Evolutionary conservation across 352 stramenopile species (phyloP).

Genomic region (Globisporangium lucens): DNA sequence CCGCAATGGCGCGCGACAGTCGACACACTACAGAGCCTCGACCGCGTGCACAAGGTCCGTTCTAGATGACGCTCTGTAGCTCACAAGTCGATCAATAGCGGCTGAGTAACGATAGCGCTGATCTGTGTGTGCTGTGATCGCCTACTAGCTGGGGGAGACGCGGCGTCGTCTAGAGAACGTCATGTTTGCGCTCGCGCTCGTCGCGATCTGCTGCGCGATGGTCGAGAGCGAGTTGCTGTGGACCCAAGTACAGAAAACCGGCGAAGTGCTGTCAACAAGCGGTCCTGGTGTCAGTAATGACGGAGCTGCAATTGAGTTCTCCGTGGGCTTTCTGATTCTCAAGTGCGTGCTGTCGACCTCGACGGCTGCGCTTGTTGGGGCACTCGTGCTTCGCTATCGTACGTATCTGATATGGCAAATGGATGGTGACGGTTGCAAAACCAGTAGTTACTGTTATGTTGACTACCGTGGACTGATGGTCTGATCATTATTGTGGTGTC

Average conservation of each 20-base stretch:
- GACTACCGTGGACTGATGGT: not conserved
- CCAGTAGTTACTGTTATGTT: not conserved
- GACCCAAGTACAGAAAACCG: constrained; percentile 24
- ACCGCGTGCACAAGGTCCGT: constrained; percentile 30
- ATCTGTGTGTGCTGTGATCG: not conserved
- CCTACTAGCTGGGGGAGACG: constrained; percentile 17
- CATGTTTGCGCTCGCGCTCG: constrained; percentile 38
- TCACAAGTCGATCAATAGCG: not conserved
- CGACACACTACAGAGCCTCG: constrained; percentile 33
- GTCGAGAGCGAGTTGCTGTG: constrained; percentile 55
- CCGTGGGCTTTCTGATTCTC: constrained; percentile 26
- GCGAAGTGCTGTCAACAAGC: not conserved
- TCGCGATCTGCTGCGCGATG: constrained; percentile 35
- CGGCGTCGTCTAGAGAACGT: constrained; percentile 35
- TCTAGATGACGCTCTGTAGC: not conserved
- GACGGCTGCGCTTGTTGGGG: constrained; percentile 32
- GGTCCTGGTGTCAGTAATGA: no score
- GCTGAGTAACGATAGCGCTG: not conserved
- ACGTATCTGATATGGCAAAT: constrained; percentile 8
- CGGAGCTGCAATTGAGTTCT: constrained; percentile 14
- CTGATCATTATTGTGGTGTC: not conserved
- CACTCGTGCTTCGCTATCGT: constrained; percentile 48
- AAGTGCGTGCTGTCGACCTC: constrained; percentile 38
- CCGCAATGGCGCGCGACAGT: constrained; percentile 30
- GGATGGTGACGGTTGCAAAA: not conserved